phyloP scores from a whole-genome alignment of 257 asterid genomes.

The Capsicum chinense region DNA sequence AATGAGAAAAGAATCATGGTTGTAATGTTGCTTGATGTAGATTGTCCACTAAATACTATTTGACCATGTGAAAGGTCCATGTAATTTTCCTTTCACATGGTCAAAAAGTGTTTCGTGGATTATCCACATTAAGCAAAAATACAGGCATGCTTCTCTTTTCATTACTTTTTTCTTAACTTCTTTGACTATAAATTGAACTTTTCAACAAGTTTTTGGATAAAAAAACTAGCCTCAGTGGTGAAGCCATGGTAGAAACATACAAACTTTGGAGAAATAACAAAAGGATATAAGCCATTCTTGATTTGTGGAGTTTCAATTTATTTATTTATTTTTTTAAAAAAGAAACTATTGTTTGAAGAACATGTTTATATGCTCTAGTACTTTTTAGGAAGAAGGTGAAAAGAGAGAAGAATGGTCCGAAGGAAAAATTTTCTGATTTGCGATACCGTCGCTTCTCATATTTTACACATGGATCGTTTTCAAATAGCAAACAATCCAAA shows the following conservation, averaged over 20 bases:
- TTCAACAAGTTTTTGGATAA: conserved; percentile 69
- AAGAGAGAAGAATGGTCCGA: too few relatives aligned
- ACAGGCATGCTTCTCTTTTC: conserved; percentile 49
- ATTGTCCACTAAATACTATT: too few relatives aligned
- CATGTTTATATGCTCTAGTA: background rate
- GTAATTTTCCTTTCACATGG: too few relatives aligned
- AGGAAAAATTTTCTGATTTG: too few relatives aligned
- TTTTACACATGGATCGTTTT: conserved; percentile 87
- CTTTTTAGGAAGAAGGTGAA: too few relatives aligned
- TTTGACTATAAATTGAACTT: conserved; percentile 46
- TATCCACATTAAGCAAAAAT: too few relatives aligned
- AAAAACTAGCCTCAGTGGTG: conserved; percentile 57
- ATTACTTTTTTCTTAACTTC: conserved; percentile 48
- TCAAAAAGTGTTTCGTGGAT: too few relatives aligned
- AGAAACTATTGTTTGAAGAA: background rate
- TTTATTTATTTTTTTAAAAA: background rate
- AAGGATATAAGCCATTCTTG: too few relatives aligned
- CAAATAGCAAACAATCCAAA: conserved; percentile 87
- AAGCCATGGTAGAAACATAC: conserved; percentile 33
- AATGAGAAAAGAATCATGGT: conserved; percentile 57
- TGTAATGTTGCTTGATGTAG: too few relatives aligned
- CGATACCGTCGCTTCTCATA: conserved; percentile 47
- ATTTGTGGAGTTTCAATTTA: too few relatives aligned
- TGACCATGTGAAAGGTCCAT: too few relatives aligned
- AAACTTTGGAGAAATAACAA: conserved; percentile 31